Evolutionary conservation across 768 basidiomycete species (phyloP), one percentile per base, ranked within the genome.

Genomic region (Pulveroboletus sp.): DNA sequence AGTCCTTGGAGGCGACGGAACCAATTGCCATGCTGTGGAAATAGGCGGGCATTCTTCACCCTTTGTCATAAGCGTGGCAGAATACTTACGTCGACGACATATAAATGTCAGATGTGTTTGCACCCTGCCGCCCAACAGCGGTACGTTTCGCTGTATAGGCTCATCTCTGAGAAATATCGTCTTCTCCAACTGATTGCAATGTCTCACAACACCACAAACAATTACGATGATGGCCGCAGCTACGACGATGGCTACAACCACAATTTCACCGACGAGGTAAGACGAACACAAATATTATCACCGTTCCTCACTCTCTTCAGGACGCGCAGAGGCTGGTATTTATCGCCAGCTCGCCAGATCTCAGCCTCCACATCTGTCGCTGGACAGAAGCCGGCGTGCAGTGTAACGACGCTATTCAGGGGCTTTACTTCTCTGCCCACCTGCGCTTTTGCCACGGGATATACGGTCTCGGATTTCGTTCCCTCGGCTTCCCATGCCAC

Each of bases 201-300:
- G 62, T 31, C 63, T 38, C 60, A 50, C 46, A 55, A 52, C 43
- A 9, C 18, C n/a, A 17, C 53, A 21, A 21, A 21, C n/a, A 52
- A 43, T 30, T 9, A 50, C 31, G 37, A 54, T 17, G 65, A 56
- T 39, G 65, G 62, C 26, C 67, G 41, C 49, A 67, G 5, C 51
- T 42, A 50, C 31, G 37, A 54, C 17, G 65, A 56, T 39, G 65
- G 62, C 26, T 66, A 43, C 49, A 67, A 67, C 35, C 65, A 62
- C 15, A 47, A 65, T 40, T 66, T 66, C 43, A 67, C 65, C 0
- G 64, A 66, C 39, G 62, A 67, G 56, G 64, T 65, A 45, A 43
- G 46, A 18, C 26, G 27, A 41, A 35, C 39, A n/a, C 8, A 14
- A 26, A 14, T 5, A 9, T 15, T 28, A 6, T 51, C 45, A 3